Conservation (phyloP, 2,329 filamentous ascomycete species). For the Colletotrichum noveboracense region DNA sequence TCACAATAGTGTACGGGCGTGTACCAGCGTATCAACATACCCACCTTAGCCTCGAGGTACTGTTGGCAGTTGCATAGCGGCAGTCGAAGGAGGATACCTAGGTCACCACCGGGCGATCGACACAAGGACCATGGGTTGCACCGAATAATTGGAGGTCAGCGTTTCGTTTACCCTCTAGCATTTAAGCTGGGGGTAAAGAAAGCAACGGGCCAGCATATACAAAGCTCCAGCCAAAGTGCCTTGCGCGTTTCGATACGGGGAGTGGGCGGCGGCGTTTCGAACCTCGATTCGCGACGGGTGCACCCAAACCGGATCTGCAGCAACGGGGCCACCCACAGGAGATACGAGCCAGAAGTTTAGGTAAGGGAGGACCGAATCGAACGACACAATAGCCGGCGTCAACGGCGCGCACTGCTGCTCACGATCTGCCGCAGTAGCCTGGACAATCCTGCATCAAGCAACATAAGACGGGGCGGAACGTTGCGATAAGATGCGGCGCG, state of each 20-base stretch:
- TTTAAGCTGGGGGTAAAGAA: not conserved
- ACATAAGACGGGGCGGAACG: not conserved
- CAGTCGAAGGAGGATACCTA: not conserved
- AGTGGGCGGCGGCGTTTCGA: not conserved
- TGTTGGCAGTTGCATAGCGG: not conserved
- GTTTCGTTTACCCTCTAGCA: not conserved
- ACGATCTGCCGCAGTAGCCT: not conserved
- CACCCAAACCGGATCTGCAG: constrained; percentile 7
- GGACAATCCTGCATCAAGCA: not conserved
- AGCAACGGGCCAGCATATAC: not conserved
- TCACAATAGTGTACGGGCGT: not conserved
- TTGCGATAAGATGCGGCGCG: not conserved
- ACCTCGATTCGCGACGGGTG: not conserved
- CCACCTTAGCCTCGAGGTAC: not conserved
- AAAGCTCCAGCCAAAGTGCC: not conserved
- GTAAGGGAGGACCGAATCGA: not conserved
- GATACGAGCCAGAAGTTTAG: not conserved
- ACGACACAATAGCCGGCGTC: not conserved
- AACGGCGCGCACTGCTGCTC: not conserved
- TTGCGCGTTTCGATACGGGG: constrained; percentile 1
- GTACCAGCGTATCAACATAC: not conserved
- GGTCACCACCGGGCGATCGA: not conserved
- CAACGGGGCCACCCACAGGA: not conserved
- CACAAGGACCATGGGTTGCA: not conserved
- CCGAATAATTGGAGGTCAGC: not conserved